These are phyloP conservation scores for Boletus eberwhitei DNA, from an alignment of 768 basidiomycete genomes.

Conservation along the genomic window DNA sequence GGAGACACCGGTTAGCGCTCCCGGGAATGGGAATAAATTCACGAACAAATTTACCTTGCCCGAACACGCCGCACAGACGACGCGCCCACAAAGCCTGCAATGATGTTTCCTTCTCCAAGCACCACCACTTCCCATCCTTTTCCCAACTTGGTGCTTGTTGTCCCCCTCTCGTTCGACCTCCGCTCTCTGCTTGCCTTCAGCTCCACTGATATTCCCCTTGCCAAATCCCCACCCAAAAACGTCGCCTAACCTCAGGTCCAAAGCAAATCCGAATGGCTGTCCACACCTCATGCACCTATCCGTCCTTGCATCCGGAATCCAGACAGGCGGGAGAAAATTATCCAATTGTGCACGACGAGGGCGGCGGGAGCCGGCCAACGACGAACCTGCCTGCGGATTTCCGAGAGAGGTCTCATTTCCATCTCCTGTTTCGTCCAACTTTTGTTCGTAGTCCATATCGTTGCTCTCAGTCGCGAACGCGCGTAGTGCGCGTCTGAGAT, in stretches of 20 bases:
- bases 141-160: slow-evolving; percentile 7
- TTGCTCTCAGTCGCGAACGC: slow-evolving; percentile 56
- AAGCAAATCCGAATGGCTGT: slow-evolving; percentile 57
- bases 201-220: slow-evolving; percentile 38
- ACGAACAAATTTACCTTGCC: slow-evolving; percentile 49
- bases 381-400: not conserved
- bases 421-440: slow-evolving; percentile 39
- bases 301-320: slow-evolving; percentile 88
- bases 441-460: slow-evolving; percentile 35
- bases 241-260: slow-evolving; percentile 25
- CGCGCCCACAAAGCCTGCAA: slow-evolving; percentile 80
- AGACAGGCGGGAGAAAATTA: slow-evolving; percentile 84
- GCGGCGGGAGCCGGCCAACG: not conserved
- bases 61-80: slow-evolving; percentile 85
- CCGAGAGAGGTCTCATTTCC: slow-evolving; percentile 35
- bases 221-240: slow-evolving; percentile 28
- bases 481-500: slow-evolving; percentile 69
- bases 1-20: not conserved
- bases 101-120: slow-evolving; percentile 70
- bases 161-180: slow-evolving; percentile 5
- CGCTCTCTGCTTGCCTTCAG: slow-evolving; percentile 13
- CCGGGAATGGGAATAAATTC: not conserved
- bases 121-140: slow-evolving; percentile 13
- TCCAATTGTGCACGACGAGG: slow-evolving; percentile 28
- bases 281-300: slow-evolving; percentile 84